Base-by-base conservation (phyloP, 345 rosid genomes). In the rapeseed (Brassica napus) region DNA sequence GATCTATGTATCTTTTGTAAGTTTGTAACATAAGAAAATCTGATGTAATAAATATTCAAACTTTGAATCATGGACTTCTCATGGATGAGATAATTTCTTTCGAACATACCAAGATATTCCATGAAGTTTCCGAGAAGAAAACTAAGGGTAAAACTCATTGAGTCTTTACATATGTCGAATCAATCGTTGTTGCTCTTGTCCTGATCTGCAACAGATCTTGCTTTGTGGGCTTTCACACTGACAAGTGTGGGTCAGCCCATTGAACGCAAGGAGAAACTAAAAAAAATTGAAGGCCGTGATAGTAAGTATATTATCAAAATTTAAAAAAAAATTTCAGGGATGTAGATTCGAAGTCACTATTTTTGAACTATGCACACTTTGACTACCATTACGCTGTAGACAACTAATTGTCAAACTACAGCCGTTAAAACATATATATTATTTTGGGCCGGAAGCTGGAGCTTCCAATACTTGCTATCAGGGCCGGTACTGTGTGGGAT, bases 121-220 rank as follows among this genome's bases (percentile, higher is more conserved):
- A 57, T 8, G 72, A 18, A 78, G 37, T 78, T 78, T 72, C 77
- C 77, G 8, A 30, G 77, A 64, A 72, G 39, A 18, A 57, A 47
- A 44, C 8, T 1, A 34, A 34, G 8, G 16, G 24, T n/a, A 8
- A 63, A 34, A 24, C 21, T 63, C 5, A 39, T 39, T 6, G 18
- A 55, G 57, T 14, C 15, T 15, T 2, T 24, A 10, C 24, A 47
- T 47, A 47, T 47, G 24, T 77, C 2, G 21, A 49, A 62, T 69
- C 80, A 62, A 34, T 70, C 28, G 39, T 31, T 28, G 39, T 49
- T 12, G 63, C 57, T 61, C 73, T 68, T 75, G 58, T 39, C 66
- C 5, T 57, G 21, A 75, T 57, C 42, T 37, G 72, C 3, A 49
- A 49, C 42, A 31, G 2, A 18, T 63, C 23, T 9, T 21, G 49